Evolutionary conservation across 2,329 filamentous ascomycete genomes (phyloP), one percentile per base, ranked within the genome.

Genomic region (Emergomyces africanus): DNA sequence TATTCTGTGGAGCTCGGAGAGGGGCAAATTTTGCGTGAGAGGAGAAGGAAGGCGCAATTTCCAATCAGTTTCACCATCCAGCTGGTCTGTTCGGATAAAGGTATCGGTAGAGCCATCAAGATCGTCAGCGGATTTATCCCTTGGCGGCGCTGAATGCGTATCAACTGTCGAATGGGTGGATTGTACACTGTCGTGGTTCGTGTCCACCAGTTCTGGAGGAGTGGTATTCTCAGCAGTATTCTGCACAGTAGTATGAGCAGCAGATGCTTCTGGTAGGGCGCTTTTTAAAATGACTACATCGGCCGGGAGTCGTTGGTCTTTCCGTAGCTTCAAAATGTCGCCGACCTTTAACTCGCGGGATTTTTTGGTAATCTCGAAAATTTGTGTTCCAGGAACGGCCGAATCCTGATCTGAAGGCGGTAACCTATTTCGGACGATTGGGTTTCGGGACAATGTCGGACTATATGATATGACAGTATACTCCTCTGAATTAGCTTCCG

Each of bases 1-100:
- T 12, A 87, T 71, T 41, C 81, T 77, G 2, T 77, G 76, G 58
- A 96, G 85, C 64, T 96, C 89, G 51, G 83, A 82, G 0, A 85
- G 75, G 0, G 84, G 75, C 23, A 99, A 77, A n/a, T 78, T 81
- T 69, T 99, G 94, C 0, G 91, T 92, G 30, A 97, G 74, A 0
- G 89, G 84, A 14, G 90, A 94, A 1, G 94, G 90, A 41, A 97
- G 74, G 35, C 95, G 86, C 59, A 99, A 78, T 74, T 99, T 99
- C 95, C 94, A 99, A 69, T 99, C 94, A 0, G 94, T 99, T 75
- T 99, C 94, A 66, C 94, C 94, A 68, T 99, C 94, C 10, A 99
- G 80, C 70, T 99, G 94, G 72, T 99, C 94, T 1, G 95, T 99
- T 61, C 94, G 83, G 69, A 99, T 97, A 68, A 99, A 99, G 0